A percentile compares a stretch with the other conserved stretches of the same genome.
These are phyloP conservation scores for Kalanchoe fedtschenkoi DNA, from an alignment of 164 flowering plant species.

Conservation along the genomic window DNA sequence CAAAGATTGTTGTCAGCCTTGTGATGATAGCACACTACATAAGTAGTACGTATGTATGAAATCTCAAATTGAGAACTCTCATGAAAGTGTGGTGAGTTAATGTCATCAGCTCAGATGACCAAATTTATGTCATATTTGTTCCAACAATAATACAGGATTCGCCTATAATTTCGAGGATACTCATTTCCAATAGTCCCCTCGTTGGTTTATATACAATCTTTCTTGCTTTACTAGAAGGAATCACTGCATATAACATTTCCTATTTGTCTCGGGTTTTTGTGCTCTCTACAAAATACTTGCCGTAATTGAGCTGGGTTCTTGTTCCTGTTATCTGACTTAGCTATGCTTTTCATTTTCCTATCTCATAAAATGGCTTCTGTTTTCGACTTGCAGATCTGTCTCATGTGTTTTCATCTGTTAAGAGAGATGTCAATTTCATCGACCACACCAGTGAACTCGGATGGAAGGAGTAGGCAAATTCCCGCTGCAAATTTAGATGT, in stretches of 20 bases:
- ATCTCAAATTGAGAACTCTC: neutral
- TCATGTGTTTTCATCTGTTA: slow-evolving; percentile 72
- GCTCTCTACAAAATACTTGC: no score
- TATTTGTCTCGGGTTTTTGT: neutral
- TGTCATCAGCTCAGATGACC: no score
- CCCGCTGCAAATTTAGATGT: slow-evolving; percentile 9
- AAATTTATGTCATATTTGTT: no score
- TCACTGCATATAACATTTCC: no score
- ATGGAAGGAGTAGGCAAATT: slow-evolving; percentile 89
- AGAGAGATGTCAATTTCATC: slow-evolving; percentile 79
- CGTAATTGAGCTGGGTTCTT: no score
- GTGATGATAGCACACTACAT: neutral
- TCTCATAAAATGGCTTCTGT: slow-evolving; percentile 7
- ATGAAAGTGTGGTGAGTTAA: neutral
- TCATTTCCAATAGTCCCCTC: no score
- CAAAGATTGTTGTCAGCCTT: neutral
- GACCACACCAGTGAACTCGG: slow-evolving; percentile 95
- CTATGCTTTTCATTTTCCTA: neutral
- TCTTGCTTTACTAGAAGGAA: no score
- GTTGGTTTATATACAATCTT: no score
- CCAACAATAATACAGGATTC: no score
- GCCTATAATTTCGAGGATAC: no score
- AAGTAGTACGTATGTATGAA: neutral
- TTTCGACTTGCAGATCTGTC: slow-evolving; percentile 53
- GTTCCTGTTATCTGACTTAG: neutral